Conservation (phyloP, 225 moss, liverwort and hornwort genomes). For the Polytrichum commune region DNA sequence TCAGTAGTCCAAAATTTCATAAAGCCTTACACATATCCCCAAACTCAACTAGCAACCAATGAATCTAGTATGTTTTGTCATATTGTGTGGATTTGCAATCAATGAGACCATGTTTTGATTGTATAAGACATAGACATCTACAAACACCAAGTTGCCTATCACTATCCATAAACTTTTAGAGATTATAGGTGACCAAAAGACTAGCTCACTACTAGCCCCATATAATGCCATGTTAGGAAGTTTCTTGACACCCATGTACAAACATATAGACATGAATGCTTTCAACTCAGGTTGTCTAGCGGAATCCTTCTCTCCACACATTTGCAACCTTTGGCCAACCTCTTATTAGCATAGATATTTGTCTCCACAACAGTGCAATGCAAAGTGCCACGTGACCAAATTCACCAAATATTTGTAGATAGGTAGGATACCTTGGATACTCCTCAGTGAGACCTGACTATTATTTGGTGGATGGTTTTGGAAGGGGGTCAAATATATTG, state of each 20-base stretch:
- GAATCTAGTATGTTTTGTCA: background rate
- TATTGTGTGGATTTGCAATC: background rate
- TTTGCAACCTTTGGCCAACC: too few relatives aligned
- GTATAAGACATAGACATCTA: background rate
- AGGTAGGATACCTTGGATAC: background rate
- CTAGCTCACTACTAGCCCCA: background rate
- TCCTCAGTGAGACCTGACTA: too few relatives aligned
- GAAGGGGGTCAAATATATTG: too few relatives aligned
- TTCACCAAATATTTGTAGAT: background rate
- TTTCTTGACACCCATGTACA: background rate
- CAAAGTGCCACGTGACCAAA: too few relatives aligned
- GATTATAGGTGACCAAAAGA: background rate
- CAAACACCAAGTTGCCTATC: background rate
- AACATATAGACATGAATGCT: background rate
- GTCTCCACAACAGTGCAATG: too few relatives aligned
- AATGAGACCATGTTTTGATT: background rate
- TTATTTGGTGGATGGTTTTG: too few relatives aligned
- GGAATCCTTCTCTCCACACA: too few relatives aligned
- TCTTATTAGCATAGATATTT: too few relatives aligned
- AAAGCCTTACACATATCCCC: background rate
- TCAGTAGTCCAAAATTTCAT: background rate
- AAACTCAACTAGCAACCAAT: background rate
- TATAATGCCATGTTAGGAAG: background rate
- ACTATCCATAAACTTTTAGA: background rate
- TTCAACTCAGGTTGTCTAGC: too few relatives aligned